These are phyloP conservation scores for Oryza officinalis DNA, from an alignment of 176 grass and related monocot genomes.

Conservation along the genomic window DNA sequence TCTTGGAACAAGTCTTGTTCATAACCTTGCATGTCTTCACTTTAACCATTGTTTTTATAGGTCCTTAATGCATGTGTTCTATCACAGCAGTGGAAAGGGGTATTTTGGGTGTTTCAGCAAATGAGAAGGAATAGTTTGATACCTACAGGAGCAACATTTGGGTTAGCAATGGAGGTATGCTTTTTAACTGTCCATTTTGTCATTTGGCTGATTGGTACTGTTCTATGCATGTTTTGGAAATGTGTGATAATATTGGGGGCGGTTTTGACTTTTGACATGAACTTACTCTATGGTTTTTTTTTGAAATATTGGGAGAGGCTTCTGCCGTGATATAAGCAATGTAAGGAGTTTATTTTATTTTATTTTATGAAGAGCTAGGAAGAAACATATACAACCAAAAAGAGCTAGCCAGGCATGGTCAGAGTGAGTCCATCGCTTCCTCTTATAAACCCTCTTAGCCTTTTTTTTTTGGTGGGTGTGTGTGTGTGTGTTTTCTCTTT, in stretches of 20 bases:
- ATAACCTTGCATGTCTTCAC: constrained; percentile 21
- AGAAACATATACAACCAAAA: neutral
- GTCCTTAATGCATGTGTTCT: constrained; percentile 87
- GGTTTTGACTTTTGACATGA: too few species aligned
- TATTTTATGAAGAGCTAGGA: neutral
- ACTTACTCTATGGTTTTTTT: too few species aligned
- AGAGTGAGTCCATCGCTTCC: neutral
- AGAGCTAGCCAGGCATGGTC: neutral
- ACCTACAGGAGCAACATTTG: constrained; percentile 80
- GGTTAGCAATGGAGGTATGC: constrained; percentile 94
- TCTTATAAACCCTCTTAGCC: too few species aligned
- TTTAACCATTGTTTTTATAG: constrained; percentile 40
- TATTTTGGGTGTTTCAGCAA: constrained; percentile 92
- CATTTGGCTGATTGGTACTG: neutral
- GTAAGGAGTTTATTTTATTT: neutral
- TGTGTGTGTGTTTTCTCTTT: too few species aligned
- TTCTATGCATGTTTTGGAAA: neutral
- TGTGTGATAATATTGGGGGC: too few species aligned
- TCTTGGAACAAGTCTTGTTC: constrained; percentile 15
- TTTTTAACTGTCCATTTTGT: constrained; percentile 16
- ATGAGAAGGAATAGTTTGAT: constrained; percentile 70
- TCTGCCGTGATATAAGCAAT: too few species aligned
- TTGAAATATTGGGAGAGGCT: neutral
- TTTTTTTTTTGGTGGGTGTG: too few species aligned
- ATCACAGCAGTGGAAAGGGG: constrained; percentile 88